Conservation (phyloP, 2,329 filamentous ascomycete species). For the Clonostachys rosea region DNA sequence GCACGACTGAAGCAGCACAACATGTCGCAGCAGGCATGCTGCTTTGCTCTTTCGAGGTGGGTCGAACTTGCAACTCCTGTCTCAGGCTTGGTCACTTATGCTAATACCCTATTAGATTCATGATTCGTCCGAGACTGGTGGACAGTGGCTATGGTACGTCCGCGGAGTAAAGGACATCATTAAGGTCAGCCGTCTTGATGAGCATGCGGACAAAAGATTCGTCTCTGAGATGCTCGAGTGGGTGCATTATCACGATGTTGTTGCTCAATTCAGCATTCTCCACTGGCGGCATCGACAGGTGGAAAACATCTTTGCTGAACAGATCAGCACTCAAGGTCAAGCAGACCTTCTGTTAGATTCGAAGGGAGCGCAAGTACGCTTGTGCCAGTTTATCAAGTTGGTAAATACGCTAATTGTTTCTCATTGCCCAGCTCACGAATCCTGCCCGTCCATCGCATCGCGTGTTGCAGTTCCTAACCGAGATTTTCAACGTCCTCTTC, state of each 20-base stretch:
- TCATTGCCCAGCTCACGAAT: too few relatives aligned
- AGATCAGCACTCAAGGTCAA: too few relatives aligned
- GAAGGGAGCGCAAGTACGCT: too few relatives aligned
- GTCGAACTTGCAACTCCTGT: not conserved
- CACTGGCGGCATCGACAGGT: slow-evolving; percentile 9
- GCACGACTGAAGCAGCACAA: slow-evolving; percentile 11
- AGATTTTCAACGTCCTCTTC: too few relatives aligned
- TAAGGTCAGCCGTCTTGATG: slow-evolving; percentile 1
- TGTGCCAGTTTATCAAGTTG: too few relatives aligned
- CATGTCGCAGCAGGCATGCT: slow-evolving; percentile 22
- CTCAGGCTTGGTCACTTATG: too few relatives aligned
- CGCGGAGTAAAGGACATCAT: slow-evolving; percentile 12
- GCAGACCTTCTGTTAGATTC: too few relatives aligned
- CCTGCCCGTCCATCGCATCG: too few relatives aligned
- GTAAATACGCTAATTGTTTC: too few relatives aligned
- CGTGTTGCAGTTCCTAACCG: too few relatives aligned
- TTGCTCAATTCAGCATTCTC: slow-evolving; percentile 16
- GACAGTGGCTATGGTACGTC: slow-evolving; percentile 19
- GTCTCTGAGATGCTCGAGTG: slow-evolving; percentile 13
- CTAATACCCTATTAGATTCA: slow-evolving; percentile 8
- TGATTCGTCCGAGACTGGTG: slow-evolving; percentile 12
- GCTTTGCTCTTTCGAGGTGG: slow-evolving; percentile 18
- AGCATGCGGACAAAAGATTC: too few relatives aligned
- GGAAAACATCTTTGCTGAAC: too few relatives aligned
- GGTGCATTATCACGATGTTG: slow-evolving; percentile 18